A percentile compares a stretch with the other conserved stretches of the same genome.
Evolutionary conservation across 306 rosid species (phyloP).

Genomic region (cucumber (Cucumis sativus)): DNA sequence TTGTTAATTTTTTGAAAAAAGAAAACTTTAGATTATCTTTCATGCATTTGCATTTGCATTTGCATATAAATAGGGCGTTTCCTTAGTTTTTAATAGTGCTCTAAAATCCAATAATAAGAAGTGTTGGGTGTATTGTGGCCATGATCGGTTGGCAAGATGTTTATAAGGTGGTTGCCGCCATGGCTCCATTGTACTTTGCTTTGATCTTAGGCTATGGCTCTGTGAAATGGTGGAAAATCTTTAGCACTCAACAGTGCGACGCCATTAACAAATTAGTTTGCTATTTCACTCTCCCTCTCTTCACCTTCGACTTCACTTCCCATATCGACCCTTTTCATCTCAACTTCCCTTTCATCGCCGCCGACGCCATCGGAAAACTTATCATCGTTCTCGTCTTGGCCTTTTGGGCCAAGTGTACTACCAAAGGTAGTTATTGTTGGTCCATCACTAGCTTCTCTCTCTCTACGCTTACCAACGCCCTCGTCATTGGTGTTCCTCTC

Average conservation of each 20-base stretch:
- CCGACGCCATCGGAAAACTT: slow-evolving; percentile 64
- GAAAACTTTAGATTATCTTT: no score
- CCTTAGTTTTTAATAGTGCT: not conserved
- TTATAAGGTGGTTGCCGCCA: slow-evolving; percentile 64
- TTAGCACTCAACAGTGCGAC: slow-evolving; percentile 64
- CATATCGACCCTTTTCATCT: slow-evolving; percentile 66
- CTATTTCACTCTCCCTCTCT: slow-evolving; percentile 81
- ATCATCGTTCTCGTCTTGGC: slow-evolving; percentile 45
- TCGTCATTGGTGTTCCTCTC: slow-evolving; percentile 81
- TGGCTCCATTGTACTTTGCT: slow-evolving; percentile 71
- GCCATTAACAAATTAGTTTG: slow-evolving; percentile 78
- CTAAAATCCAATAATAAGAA: not conserved
- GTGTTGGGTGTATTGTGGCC: not conserved
- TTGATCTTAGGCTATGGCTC: slow-evolving; percentile 78
- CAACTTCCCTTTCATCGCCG: slow-evolving; percentile 48
- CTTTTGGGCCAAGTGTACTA: slow-evolving; percentile 59
- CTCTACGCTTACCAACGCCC: slow-evolving; percentile 60
- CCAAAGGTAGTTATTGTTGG: slow-evolving; percentile 62
- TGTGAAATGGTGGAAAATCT: slow-evolving; percentile 74
- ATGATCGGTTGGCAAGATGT: slow-evolving; percentile 90
- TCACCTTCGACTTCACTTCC: slow-evolving; percentile 70
- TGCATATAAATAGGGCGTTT: not conserved
- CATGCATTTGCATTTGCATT: not conserved
- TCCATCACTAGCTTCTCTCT: slow-evolving; percentile 74
- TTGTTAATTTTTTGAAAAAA: no score